These are phyloP conservation scores for Penicillium sp. DNA, from an alignment of 2,329 filamentous ascomycete genomes.

Conservation along the genomic window DNA sequence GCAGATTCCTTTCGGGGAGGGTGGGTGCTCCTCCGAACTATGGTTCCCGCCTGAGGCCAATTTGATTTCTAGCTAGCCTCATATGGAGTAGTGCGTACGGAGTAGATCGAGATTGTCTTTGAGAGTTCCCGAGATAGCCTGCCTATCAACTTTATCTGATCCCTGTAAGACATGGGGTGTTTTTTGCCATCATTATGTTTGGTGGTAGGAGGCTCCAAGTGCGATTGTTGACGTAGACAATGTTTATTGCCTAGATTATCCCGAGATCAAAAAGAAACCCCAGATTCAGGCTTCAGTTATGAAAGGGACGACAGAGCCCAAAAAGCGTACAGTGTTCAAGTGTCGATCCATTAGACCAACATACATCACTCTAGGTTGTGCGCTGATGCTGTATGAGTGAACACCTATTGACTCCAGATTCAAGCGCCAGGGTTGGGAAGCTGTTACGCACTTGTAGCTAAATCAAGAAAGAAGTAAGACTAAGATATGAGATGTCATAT, in stretches of 20 bases:
- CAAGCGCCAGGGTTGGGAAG: no score
- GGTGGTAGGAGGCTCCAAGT: neutral
- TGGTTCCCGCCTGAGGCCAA: constrained; percentile 2
- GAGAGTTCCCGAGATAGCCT: neutral
- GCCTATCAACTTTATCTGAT: neutral
- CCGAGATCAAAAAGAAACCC: neutral
- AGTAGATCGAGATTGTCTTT: neutral
- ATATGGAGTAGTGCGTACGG: neutral
- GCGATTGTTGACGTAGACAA: no score
- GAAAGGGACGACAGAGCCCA: neutral
- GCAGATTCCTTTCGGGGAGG: constrained; percentile 12
- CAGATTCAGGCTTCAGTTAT: neutral
- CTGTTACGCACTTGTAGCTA: no score
- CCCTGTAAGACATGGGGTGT: neutral
- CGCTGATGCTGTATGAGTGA: no score
- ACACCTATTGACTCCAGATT: no score
- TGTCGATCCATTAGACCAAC: neutral
- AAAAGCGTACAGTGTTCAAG: neutral
- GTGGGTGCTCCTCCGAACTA: constrained; percentile 4
- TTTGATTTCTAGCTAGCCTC: constrained; percentile 1
- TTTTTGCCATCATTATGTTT: no score
- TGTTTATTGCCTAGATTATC: neutral
- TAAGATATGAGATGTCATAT: neutral
- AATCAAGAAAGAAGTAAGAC: no score
- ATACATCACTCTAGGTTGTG: no score